Base-by-base conservation (phyloP, 1,284 basidiomycete genomes). In the Ceratobasidium sp. region DNA sequence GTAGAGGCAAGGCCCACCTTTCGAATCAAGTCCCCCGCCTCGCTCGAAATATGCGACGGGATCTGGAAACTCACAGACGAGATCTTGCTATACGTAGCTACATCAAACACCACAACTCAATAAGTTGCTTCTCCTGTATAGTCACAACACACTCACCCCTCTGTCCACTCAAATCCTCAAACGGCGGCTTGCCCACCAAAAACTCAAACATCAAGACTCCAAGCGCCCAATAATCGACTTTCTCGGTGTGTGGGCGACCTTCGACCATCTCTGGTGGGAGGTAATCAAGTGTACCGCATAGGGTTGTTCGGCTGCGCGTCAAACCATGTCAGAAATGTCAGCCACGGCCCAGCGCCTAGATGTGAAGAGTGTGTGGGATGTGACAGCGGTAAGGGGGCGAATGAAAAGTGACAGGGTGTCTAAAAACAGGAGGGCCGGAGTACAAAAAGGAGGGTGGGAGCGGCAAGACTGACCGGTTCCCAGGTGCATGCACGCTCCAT, bases 181-280 rank as follows among this genome's bases (percentile, higher is more conserved):
- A 99, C 0, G 98, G 98, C 4, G 98, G 96, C 11, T 87, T 87
- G 1, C 98, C 98, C 73, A 91, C 89, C 70, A 98, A 82, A 80
- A 99, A 99, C 82, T 99, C 98, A 81, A 95, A 99, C 0, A 91
- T 93, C 73, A 99, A 85, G 4, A 99, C 97, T 50, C 98, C 98
- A 11, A 99, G 84, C 0, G 98, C 97, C 98, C 98, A 99, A 66
- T 96, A 87, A 78, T 99, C 98, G 41, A 98, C 96, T 78, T 91
- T 91, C 79, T 95, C 93, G 55, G 87, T 90, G 78, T 98, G 95
- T 74, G 91, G 91, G 76, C 87, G 91, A 0, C 91, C 91, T 78
- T 98, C 95, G 14, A 99, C 93, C 98, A 99, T 99, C 84, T 99
- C 98, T 14, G 98, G 98, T 0, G 98, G 96, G 1, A 99, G 87